Base-by-base conservation (phyloP, 768 basidiomycete species). In the Phlebiopsis flavidoalba region DNA sequence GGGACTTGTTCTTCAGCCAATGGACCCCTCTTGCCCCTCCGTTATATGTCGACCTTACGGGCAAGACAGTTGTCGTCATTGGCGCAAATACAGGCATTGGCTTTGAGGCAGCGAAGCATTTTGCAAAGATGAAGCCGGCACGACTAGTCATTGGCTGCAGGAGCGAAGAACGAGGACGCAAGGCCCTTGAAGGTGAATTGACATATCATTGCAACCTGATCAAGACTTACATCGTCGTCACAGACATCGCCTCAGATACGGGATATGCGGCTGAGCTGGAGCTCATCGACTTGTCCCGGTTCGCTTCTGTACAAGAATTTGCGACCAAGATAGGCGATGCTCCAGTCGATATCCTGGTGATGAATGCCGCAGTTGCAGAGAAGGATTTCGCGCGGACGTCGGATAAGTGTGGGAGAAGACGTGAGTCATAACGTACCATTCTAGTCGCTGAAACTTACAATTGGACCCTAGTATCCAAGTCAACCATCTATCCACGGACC, bases 1-100 rank as follows among this genome's bases (percentile, higher is more conserved):
- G n/a, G 12, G 26, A 31, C 22, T 14, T n/a, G 31, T 24, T 53
- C 22, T 22, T n/a, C 31, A 26, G 33, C n/a, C 53, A 55, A 22
- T 55, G 40, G 43, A 17, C 56, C 3, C 8, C 24, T 19, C 26
- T 57, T 6, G 43, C 63, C 11, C 52, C 62, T 22, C 72, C 78
- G 1, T 67, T 70, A 17, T 63, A 65, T 2, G 72, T 64, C 0
- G 75, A 79, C 60, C 69, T 83, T 19, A 66, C 67, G 8, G 79
- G 78, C 8, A 80, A 80, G 65, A 80, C 79, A 5, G 72, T 84
- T n/a, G 58, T 84, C 22, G 75, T 86, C 22, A 73, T 76, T 24
- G 79, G 78, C 8, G 80, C 82, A 1, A 85, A 85, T 62, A 72
- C 73, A 24, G 85, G 81, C 1, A 54, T 82, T 2, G 81, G 81